A percentile compares a stretch with the other conserved stretches of the same genome.
These are phyloP conservation scores for Didymella segeticola DNA, from an alignment of 2,329 filamentous ascomycete genomes.

Conservation along the genomic window DNA sequence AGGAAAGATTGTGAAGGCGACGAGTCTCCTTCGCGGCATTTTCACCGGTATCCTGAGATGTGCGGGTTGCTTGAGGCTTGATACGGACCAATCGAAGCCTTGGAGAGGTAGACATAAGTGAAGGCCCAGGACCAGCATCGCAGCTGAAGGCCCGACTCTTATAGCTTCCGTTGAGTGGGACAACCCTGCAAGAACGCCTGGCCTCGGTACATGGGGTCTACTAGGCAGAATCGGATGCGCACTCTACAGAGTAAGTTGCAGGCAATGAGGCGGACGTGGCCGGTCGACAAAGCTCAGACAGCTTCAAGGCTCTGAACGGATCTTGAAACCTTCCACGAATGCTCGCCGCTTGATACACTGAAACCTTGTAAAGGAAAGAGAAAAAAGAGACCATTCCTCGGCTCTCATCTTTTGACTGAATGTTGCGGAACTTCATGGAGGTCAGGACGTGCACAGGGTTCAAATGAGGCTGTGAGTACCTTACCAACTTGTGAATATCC, in stretches of 20 bases:
- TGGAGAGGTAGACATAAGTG: not conserved
- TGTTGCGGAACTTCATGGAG: too few relatives aligned
- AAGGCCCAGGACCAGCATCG: not conserved
- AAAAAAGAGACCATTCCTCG: too few relatives aligned
- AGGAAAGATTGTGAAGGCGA: not conserved
- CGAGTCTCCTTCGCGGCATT: not conserved
- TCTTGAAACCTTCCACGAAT: not conserved
- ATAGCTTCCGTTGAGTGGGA: not conserved
- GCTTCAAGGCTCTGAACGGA: not conserved
- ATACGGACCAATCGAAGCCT: not conserved
- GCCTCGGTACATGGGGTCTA: not conserved
- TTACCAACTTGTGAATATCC: not conserved
- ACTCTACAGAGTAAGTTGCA: not conserved
- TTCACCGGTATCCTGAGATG: not conserved
- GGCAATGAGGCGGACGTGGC: not conserved
- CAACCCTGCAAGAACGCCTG: not conserved
- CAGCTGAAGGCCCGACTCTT: not conserved
- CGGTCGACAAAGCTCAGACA: not conserved
- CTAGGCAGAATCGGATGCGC: not conserved
- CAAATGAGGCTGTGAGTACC: not conserved
- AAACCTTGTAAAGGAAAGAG: not conserved
- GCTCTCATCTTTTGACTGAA: too few relatives aligned
- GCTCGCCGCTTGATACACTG: not conserved
- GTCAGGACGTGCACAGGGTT: too few relatives aligned
- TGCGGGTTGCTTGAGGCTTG: not conserved